Conservation (phyloP, 1,284 basidiomycete species). For the Bondarzewia mesenterica region DNA sequence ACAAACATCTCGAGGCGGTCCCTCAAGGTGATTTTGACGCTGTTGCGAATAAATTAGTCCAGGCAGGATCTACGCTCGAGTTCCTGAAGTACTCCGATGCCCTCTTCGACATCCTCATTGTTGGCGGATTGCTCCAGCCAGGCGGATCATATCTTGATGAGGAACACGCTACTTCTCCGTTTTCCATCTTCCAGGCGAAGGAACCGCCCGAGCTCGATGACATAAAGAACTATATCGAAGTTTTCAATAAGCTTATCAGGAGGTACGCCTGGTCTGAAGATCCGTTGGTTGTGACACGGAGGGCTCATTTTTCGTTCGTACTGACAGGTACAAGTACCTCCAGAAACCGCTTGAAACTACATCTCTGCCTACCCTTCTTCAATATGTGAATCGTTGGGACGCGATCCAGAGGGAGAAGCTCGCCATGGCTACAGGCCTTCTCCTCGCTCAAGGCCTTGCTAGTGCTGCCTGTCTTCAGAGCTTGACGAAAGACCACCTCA, state of each 20-base stretch:
- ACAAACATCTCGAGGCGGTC: conserved; percentile 88
- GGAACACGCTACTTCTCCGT: conserved; percentile 70
- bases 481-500: conserved; percentile 88
- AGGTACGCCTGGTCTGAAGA: conserved; percentile 40
- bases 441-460: conserved; percentile 78
- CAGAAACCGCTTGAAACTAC: conserved; percentile 90
- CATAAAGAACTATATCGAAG: conserved; percentile 88
- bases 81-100: conserved; percentile 93
- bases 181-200: conserved; percentile 78
- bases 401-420: conserved; percentile 74
- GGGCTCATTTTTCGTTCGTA: conserved; percentile 3
- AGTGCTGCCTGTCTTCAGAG: conserved; percentile 71
- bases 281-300: not conserved
- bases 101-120: conserved; percentile 91
- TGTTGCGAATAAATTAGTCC: conserved; percentile 79
- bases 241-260: conserved; percentile 91
- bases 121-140: conserved; percentile 92
- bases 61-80: conserved; percentile 88
- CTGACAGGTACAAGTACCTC: conserved; percentile 90
- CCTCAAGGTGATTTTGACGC: conserved; percentile 77
- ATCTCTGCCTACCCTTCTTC: conserved; percentile 77
- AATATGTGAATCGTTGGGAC: conserved; percentile 85
- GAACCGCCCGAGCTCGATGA: conserved; percentile 73
- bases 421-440: conserved; percentile 70
- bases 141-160: conserved; percentile 91